Percentiles rank a stretch among this genome's conserved stretches.
Evolutionary conservation across 495 filamentous ascomycete genomes (phyloP).

Genomic region (Trichoderma orchidacearum): DNA sequence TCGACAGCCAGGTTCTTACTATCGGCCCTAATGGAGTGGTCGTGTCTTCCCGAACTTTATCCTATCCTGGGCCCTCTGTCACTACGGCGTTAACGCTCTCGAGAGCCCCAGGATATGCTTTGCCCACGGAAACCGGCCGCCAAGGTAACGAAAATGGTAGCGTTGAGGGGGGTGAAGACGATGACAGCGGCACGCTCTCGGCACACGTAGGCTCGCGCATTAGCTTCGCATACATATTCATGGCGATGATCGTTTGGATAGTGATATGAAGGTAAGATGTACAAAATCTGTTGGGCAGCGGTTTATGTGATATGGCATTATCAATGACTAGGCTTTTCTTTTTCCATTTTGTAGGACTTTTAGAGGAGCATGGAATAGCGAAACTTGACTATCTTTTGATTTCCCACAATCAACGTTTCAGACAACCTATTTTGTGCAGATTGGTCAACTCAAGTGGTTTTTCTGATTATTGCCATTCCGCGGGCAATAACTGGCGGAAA

Average conservation of each 20-base stretch:
- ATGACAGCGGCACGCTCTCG: conserved; percentile 1
- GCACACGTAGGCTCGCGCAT: neutral
- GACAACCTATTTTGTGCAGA: too few relatives aligned
- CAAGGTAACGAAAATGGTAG: too few relatives aligned
- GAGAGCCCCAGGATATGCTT: conserved; percentile 6
- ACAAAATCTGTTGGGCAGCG: too few relatives aligned
- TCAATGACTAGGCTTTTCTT: too few relatives aligned
- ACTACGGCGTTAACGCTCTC: conserved; percentile 18
- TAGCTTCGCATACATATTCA: neutral
- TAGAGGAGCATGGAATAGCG: too few relatives aligned
- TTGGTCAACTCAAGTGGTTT: too few relatives aligned
- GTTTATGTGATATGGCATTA: too few relatives aligned
- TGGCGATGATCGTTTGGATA: conserved; percentile 12
- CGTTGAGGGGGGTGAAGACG: neutral
- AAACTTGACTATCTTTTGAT: too few relatives aligned
- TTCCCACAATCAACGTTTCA: too few relatives aligned
- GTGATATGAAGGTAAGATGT: neutral
- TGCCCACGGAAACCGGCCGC: conserved; percentile 9
- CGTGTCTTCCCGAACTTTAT: conserved; percentile 27
- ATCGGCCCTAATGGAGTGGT: conserved; percentile 26
- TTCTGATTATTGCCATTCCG: too few relatives aligned
- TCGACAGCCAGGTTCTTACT: conserved; percentile 28
- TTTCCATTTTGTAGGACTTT: too few relatives aligned
- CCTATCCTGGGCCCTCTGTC: conserved; percentile 23
- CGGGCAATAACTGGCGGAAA: too few relatives aligned